Evolutionary conservation across 331 rosid genomes (phyloP).

Genomic region (Quercus phellos): DNA sequence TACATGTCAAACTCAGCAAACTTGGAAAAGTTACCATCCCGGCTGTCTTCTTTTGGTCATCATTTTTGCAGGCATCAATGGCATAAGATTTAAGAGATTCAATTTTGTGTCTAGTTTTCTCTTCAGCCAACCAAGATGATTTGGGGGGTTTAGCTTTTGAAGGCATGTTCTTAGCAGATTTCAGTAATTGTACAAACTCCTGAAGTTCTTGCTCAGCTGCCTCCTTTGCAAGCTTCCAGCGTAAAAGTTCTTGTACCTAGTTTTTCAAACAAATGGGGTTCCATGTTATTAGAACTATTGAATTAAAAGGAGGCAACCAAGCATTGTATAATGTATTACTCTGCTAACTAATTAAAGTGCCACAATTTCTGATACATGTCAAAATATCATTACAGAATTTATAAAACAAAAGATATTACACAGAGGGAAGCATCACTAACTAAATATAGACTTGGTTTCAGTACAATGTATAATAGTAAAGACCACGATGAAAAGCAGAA

Average conservation of each 20-base stretch:
- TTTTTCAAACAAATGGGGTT: slow-evolving; percentile 22
- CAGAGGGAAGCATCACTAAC: not conserved
- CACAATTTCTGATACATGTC: not conserved
- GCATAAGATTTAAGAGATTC: slow-evolving; percentile 82
- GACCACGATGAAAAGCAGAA: not conserved
- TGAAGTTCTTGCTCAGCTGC: slow-evolving; percentile 75
- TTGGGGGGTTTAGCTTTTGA: slow-evolving; percentile 62
- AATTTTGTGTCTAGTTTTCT: slow-evolving; percentile 58
- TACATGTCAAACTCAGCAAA: slow-evolving; percentile 13
- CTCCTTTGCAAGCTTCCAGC: slow-evolving; percentile 69
- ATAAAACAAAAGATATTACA: not conserved
- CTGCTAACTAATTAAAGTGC: slow-evolving; percentile 1
- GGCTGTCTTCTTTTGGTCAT: slow-evolving; percentile 73
- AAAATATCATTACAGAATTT: not conserved
- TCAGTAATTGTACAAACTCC: slow-evolving; percentile 58
- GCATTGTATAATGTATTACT: slow-evolving; percentile 1
- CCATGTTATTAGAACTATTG: slow-evolving; percentile 2
- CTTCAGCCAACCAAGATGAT: slow-evolving; percentile 69
- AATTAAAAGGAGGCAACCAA: slow-evolving; percentile 6
- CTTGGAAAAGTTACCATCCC: slow-evolving; percentile 52
- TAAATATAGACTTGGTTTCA: not conserved
- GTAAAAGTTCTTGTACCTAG: slow-evolving; percentile 83
- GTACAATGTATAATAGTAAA: not conserved
- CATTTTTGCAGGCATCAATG: slow-evolving; percentile 65
- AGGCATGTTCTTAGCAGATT: slow-evolving; percentile 68